phyloP scores from a whole-genome alignment of 345 rosid species.

The Nephelium lappaceum region DNA sequence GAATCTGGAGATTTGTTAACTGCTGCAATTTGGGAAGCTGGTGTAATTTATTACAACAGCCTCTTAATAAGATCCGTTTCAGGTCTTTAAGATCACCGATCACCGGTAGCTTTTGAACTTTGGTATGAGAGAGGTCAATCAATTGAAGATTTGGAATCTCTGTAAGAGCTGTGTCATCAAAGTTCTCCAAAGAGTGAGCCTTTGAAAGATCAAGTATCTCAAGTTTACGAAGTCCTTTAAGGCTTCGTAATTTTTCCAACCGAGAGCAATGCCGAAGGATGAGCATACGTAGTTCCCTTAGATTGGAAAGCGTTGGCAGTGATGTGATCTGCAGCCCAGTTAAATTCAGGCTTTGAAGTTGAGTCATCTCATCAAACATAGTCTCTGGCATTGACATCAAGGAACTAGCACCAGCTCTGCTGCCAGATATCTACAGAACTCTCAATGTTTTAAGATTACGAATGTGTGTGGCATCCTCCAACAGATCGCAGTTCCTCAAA shows the following conservation, averaged over 20 bases:
- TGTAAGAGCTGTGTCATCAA: background rate
- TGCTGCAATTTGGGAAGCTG: slow-evolving; percentile 18
- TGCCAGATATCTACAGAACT: slow-evolving; percentile 54
- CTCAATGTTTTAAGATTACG: slow-evolving; percentile 26
- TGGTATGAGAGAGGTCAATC: slow-evolving; percentile 51
- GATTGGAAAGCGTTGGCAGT: slow-evolving; percentile 36
- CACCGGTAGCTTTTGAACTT: slow-evolving; percentile 39
- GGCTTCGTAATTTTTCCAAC: slow-evolving; percentile 39
- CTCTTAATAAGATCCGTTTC: slow-evolving; percentile 18
- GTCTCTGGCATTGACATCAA: slow-evolving; percentile 26
- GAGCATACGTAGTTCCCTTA: slow-evolving; percentile 47
- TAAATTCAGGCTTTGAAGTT: slow-evolving; percentile 56
- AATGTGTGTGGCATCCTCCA: slow-evolving; percentile 24
- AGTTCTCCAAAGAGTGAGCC: slow-evolving; percentile 26
- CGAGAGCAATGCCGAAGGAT: slow-evolving; percentile 41
- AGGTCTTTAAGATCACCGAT: slow-evolving; percentile 27
- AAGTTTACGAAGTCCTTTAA: slow-evolving; percentile 34
- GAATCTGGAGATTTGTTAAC: slow-evolving; percentile 13
- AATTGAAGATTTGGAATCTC: slow-evolving; percentile 45
- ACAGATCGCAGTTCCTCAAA: slow-evolving; percentile 51
- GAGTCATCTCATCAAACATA: slow-evolving; percentile 27
- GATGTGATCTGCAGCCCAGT: slow-evolving; percentile 35
- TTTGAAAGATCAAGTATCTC: slow-evolving; percentile 61
- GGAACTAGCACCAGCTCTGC: slow-evolving; percentile 29
- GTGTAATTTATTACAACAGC: slow-evolving; percentile 19